Evolutionary conservation across 2,329 filamentous ascomycete genomes (phyloP), one percentile per base, ranked within the genome.

Genomic region (Cordyceps cicadae): DNA sequence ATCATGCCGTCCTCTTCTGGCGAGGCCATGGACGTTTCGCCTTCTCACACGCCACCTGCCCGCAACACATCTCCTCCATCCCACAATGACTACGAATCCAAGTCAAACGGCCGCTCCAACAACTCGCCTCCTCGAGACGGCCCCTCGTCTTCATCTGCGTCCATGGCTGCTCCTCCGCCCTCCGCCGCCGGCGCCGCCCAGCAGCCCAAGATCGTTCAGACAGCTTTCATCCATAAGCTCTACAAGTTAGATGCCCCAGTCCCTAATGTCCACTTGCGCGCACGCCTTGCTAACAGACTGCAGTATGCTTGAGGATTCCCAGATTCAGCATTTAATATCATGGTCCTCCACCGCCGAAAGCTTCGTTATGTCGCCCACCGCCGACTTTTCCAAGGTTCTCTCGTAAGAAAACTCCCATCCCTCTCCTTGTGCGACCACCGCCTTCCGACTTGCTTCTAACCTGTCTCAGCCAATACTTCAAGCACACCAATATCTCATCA

Each of bases 401-500:
- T 91, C 94, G 93, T 97, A 84, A 74, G 89, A 86, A 17, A 19
- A 32, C 45, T 24, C 21, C 19, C 37, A 26, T 11, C 17, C 34
- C 19, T 12, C 37, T n/a, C 7, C 7, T 26, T 24, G 24, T 53
- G 49, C 49, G 24, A 62, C 64, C 67, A n/a, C 39, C 65, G 63
- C 43, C 21, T 50, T 32, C 24, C 43, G 34, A 32, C 19, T 34
- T 29, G 39, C 34, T 32, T 48, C 43, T 63, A 46, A 56, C 54
- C 7, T 49, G 26, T 55, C n/a, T 7, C 41, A 96, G 93, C 59
- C 92, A 96, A 84, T 99, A 99, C 72, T 99, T 99, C 74, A 99
- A 99, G 71, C 94, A 99, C 73, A 99, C 93, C 67, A 99, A 99
- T 71, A 96, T 97, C 63, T 97, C 94, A 12, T 97, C 94, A 1